Percentiles rank a stretch among this genome's conserved stretches.
Evolutionary conservation across 2,329 filamentous ascomycete genomes (phyloP).

Genomic region (Verticillium isaacii): DNA sequence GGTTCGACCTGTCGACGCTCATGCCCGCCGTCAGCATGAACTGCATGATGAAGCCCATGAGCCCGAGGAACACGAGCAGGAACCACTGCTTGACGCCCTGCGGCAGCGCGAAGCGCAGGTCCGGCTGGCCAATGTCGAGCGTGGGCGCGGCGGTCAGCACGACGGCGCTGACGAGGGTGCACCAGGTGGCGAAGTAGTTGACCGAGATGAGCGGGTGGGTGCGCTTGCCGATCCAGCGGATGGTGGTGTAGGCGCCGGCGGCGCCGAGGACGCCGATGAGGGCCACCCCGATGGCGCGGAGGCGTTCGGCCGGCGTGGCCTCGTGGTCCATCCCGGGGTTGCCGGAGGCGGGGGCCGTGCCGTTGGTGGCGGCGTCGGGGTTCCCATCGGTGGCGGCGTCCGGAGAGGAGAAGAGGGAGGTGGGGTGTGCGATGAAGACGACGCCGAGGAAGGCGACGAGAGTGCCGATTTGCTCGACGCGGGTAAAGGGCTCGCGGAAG

Average conservation of each 20-base stretch:
- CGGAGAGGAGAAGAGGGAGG: slow-evolving; percentile 41
- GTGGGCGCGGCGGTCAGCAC: slow-evolving; percentile 50
- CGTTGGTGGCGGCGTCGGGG: slow-evolving; percentile 8
- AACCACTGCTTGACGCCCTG: slow-evolving; percentile 52
- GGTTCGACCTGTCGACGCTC: slow-evolving; percentile 61
- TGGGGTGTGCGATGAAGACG: slow-evolving; percentile 74
- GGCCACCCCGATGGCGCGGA: slow-evolving; percentile 65
- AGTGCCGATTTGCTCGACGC: slow-evolving; percentile 70
- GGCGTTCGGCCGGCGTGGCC: slow-evolving; percentile 57
- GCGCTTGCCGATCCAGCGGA: slow-evolving; percentile 74
- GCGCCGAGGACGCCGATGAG: slow-evolving; percentile 74
- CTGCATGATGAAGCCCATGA: slow-evolving; percentile 79
- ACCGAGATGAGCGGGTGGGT: slow-evolving; percentile 81
- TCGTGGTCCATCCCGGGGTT: slow-evolving; percentile 27
- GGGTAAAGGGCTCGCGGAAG: slow-evolving; percentile 71
- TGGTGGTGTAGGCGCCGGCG: slow-evolving; percentile 67
- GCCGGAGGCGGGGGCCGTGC: slow-evolving; percentile 5
- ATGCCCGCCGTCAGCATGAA: slow-evolving; percentile 78
- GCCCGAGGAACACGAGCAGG: slow-evolving; percentile 62
- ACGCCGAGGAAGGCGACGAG: slow-evolving; percentile 74
- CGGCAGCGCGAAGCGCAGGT: slow-evolving; percentile 37
- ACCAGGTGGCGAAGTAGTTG: slow-evolving; percentile 74
- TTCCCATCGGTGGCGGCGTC: background rate
- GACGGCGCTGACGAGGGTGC: slow-evolving; percentile 60
- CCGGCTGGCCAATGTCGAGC: slow-evolving; percentile 40